Conservation (phyloP, 176 grass and related monocot genomes). For the Ensete glaucum region DNA sequence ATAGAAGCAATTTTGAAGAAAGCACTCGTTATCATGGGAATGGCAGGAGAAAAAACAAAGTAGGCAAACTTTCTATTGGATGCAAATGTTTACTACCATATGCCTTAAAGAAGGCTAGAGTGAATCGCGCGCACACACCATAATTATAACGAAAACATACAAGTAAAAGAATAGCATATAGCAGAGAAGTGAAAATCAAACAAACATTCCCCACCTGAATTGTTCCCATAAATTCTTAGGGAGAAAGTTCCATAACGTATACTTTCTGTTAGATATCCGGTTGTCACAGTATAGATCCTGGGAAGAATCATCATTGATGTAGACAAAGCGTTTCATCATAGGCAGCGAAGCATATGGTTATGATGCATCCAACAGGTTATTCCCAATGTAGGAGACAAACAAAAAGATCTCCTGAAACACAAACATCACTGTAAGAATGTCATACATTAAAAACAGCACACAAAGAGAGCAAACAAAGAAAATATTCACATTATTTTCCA, state of each 20-base stretch:
- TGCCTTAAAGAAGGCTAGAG: no score
- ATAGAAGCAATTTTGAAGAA: no score
- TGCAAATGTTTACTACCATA: no score
- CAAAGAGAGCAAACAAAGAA: background rate
- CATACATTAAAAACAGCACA: background rate
- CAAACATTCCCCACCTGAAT: slow-evolving; percentile 61
- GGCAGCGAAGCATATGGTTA: slow-evolving; percentile 1
- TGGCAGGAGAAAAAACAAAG: no score
- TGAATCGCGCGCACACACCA: no score
- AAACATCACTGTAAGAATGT: background rate
- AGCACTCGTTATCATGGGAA: no score
- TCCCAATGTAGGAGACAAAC: background rate
- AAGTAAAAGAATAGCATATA: background rate
- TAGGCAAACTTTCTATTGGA: no score
- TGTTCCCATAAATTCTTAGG: slow-evolving; percentile 88
- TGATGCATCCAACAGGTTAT: background rate
- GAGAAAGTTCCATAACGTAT: slow-evolving; percentile 78
- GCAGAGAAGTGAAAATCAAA: background rate
- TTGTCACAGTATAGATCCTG: slow-evolving; percentile 46
- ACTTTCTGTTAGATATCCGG: slow-evolving; percentile 81
- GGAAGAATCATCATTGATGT: slow-evolving; percentile 61
- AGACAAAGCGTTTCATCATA: slow-evolving; percentile 66
- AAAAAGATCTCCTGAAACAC: background rate
- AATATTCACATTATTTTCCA: background rate
- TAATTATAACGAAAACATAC: background rate